Evolutionary conservation across 768 basidiomycete genomes (phyloP).

Genomic region (Rhodocollybia butyracea): DNA sequence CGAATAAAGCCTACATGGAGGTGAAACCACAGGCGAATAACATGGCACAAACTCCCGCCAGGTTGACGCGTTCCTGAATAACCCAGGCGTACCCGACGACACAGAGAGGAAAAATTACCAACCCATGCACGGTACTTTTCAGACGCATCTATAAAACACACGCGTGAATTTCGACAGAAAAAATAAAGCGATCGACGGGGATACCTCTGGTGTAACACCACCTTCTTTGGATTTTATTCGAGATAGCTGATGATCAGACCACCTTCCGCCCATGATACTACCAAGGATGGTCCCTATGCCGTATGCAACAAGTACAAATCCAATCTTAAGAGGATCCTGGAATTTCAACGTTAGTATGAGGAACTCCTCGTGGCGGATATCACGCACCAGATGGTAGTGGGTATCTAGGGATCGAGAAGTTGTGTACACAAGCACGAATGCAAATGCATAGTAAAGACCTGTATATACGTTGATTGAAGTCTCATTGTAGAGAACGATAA

Average conservation of each 20-base stretch:
- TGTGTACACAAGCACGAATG: constrained; percentile 61
- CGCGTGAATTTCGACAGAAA: neutral
- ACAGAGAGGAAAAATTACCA: constrained; percentile 57
- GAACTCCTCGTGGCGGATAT: too few relatives aligned
- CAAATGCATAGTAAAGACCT: constrained; percentile 13
- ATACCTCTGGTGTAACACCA: constrained; percentile 64
- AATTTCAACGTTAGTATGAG: too few relatives aligned
- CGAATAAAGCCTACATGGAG: constrained; percentile 52
- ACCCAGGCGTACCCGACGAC: constrained; percentile 78
- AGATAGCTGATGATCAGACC: constrained; percentile 48
- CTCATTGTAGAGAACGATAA: neutral
- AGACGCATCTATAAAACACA: constrained; percentile 64
- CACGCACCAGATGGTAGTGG: too few relatives aligned
- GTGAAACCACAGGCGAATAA: constrained; percentile 75
- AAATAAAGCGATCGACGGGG: neutral
- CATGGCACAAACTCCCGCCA: constrained; percentile 67
- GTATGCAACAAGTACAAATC: constrained; percentile 72
- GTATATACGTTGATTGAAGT: neutral
- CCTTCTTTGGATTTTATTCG: constrained; percentile 40
- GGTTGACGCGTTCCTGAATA: constrained; percentile 54
- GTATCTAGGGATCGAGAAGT: constrained; percentile 64
- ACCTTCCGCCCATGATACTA: constrained; percentile 55
- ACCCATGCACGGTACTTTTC: constrained; percentile 53
- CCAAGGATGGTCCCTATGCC: constrained; percentile 59
- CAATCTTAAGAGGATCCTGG: constrained; percentile 68